These are phyloP conservation scores for Tricholoma flavovirens DNA, from an alignment of 768 basidiomycete species.

Conservation along the genomic window DNA sequence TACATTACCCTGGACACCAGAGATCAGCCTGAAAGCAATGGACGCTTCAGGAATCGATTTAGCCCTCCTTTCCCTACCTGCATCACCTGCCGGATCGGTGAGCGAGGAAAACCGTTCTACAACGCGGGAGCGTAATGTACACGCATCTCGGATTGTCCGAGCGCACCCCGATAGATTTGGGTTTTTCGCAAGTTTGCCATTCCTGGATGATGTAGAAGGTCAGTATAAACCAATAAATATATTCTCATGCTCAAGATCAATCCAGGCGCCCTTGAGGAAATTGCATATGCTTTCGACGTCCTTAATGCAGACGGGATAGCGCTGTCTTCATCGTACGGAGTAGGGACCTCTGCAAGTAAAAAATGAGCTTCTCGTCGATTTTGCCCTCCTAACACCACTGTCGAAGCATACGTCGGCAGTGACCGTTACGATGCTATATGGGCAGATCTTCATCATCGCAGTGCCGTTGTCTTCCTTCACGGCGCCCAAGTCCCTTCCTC, in stretches of 20 bases:
- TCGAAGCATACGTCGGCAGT: conserved; percentile 62
- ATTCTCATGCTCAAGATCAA: background rate
- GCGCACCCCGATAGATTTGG: conserved; percentile 54
- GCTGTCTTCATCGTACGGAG: conserved; percentile 63
- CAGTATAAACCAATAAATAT: background rate
- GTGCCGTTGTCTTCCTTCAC: conserved; percentile 65
- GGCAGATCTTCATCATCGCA: conserved; percentile 58
- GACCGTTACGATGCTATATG: conserved; percentile 60
- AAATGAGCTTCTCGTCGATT: background rate
- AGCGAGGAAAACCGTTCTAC: conserved; percentile 34
- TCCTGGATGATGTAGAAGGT: conserved; percentile 60
- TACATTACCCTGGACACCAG: conserved; percentile 61
- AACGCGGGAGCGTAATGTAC: conserved; percentile 43
- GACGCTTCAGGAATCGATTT: conserved; percentile 49
- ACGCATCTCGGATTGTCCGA: conserved; percentile 41
- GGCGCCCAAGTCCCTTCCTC: conserved; percentile 63
- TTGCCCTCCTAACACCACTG: conserved; percentile 3
- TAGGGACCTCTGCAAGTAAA: conserved; percentile 48
- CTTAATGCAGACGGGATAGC: conserved; percentile 61
- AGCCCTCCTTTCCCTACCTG: conserved; percentile 64
- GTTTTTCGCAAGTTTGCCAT: conserved; percentile 64
- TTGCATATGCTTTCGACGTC: conserved; percentile 54
- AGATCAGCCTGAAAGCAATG: conserved; percentile 59
- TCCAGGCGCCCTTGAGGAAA: conserved; percentile 54
- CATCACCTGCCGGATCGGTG: conserved; percentile 36